Evolutionary conservation across 352 stramenopile genomes (phyloP).

Genomic region (Phytophthora brassicae): DNA sequence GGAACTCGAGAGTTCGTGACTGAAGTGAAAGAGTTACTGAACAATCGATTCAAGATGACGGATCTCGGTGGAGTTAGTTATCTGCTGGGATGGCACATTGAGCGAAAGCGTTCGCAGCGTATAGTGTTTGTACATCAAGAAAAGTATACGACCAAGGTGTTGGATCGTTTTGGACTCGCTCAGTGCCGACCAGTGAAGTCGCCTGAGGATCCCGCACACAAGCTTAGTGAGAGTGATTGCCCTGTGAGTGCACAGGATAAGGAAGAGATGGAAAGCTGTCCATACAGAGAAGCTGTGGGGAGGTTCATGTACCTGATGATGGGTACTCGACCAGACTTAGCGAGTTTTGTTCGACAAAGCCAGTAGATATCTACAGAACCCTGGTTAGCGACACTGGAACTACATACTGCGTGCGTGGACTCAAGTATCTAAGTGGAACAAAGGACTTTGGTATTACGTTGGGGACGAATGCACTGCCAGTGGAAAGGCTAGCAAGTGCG

Average conservation of each 20-base stretch:
- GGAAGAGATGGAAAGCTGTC: too few species aligned
- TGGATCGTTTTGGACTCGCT: too few species aligned
- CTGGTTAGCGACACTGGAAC: constrained; percentile 6
- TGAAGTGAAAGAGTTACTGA: background rate
- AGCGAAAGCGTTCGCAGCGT: background rate
- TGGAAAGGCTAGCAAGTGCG: background rate
- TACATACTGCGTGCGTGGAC: constrained; percentile 4
- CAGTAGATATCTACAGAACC: too few species aligned
- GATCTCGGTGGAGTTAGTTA: constrained; percentile 8
- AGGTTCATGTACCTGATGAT: constrained; percentile 30
- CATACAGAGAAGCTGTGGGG: constrained; percentile 9
- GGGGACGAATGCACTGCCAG: too few species aligned
- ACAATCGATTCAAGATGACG: constrained; percentile 19
- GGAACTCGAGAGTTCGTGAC: background rate
- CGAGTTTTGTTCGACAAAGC: too few species aligned
- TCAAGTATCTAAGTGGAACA: constrained; percentile 16
- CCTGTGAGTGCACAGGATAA: too few species aligned
- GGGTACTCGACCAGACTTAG: too few species aligned
- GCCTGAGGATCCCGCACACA: too few species aligned
- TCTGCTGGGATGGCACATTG: background rate
- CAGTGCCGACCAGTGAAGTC: too few species aligned
- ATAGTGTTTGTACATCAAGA: constrained; percentile 20
- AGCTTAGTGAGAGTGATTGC: too few species aligned
- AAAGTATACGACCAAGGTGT: background rate
- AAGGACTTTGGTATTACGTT: constrained; percentile 1